These are phyloP conservation scores for Arabis hirsuta DNA, from an alignment of 345 rosid genomes.

Conservation along the genomic window DNA sequence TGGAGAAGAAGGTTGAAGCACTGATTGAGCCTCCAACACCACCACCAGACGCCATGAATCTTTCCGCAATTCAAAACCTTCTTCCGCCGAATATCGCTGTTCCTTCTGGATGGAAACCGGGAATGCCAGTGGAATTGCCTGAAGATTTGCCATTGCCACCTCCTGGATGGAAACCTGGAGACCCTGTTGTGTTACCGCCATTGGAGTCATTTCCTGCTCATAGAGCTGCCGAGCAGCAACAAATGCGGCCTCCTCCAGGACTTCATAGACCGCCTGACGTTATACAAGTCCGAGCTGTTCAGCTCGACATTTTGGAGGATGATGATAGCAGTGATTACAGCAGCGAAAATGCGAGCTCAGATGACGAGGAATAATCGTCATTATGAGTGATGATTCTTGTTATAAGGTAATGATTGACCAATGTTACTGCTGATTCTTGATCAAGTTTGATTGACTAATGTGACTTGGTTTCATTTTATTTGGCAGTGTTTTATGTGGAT, in stretches of 20 bases:
- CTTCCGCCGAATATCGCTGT: conserved; percentile 67
- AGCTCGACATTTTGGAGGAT: conserved; percentile 78
- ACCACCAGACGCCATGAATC: conserved; percentile 45
- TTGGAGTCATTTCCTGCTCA: conserved; percentile 61
- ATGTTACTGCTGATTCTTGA: conserved; percentile 21
- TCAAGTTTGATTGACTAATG: neutral
- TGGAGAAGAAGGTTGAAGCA: conserved; percentile 68
- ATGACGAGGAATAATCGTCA: conserved; percentile 46
- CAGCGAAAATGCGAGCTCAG: conserved; percentile 49
- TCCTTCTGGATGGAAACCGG: conserved; percentile 95
- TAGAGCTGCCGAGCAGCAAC: conserved; percentile 53
- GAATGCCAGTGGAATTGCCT: conserved; percentile 89
- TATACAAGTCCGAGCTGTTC: conserved; percentile 83
- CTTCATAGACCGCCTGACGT: conserved; percentile 67
- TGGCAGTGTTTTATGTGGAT: conserved; percentile 1
- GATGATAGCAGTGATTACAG: conserved; percentile 77
- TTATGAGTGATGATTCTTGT: conserved; percentile 4
- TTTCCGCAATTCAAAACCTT: conserved; percentile 61
- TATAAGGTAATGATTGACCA: conserved; percentile 12
- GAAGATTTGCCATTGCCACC: conserved; percentile 74
- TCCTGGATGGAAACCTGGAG: conserved; percentile 96
- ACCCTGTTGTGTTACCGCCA: conserved; percentile 74
- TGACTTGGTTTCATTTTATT: conserved; percentile 18
- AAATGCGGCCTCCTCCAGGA: conserved; percentile 55
- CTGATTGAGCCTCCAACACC: conserved; percentile 70